Evolutionary conservation across 1,284 basidiomycete genomes (phyloP), one percentile per base, ranked within the genome.

Genomic region (Ceratobasidium sp.): DNA sequence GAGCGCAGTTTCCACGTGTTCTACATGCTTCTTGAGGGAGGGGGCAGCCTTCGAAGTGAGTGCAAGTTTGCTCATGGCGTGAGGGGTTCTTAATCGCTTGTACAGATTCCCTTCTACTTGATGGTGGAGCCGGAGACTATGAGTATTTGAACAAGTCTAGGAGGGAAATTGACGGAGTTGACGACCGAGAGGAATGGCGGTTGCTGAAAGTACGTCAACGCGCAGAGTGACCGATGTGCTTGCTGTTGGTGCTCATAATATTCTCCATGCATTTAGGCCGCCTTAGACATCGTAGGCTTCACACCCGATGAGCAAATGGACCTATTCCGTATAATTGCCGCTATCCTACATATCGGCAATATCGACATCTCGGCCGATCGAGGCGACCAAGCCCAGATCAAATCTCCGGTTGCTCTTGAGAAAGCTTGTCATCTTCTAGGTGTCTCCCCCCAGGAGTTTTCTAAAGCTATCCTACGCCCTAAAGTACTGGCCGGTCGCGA

Each of bases 1-100:
- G 98, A 99, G 85, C 89, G 98, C 68, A 94, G 91, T 83, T 99
- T 99, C 84, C 98, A 99, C 84, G 94, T 99, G 2, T 99, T 99
- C 85, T 99, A 99, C 84, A 96, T 99, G 85, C 85, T 96, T 38
- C 84, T 94, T 23, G 87, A 94, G 83, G 93, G 91, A 52, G 93
- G 91, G 26, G 91, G 87, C 26, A 84, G 84, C 40, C 83, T 96
- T 71, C 93, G 91, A 85, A 90, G 94, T 93, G 79, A 77, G 86
- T 82, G 38, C 62, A 23, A 48, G 6, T 9, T n/a, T 40, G 2
- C 26, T 23, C n/a, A 20, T 1, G 3, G 2, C 10, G 7, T 15
- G 33, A 10, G 10, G 40, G 10, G 23, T 28, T 48, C 13, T 40
- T 50, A 2, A 66, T 26, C 26, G 6, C 17, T 26, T 10, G 44